A percentile compares a stretch with the other conserved stretches of the same genome.
phyloP scores from a whole-genome alignment of 2,329 filamentous ascomycete species.

The Cladosporium sp. region DNA sequence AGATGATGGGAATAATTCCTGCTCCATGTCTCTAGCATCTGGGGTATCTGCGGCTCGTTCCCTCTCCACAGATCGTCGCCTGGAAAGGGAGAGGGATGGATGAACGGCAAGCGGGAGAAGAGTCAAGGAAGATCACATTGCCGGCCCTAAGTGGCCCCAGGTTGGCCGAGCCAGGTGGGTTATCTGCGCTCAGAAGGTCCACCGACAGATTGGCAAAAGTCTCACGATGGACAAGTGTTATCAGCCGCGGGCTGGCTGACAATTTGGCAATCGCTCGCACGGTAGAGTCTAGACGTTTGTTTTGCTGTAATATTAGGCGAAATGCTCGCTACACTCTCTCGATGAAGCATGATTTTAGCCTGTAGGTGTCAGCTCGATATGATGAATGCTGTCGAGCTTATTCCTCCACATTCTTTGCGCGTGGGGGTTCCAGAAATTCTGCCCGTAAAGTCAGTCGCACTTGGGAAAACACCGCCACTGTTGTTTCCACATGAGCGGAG shows the following conservation, averaged over 20 bases:
- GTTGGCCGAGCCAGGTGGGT: not conserved
- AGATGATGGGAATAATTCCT: not conserved
- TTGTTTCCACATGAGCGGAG: constrained; percentile 1
- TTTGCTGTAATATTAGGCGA: not conserved
- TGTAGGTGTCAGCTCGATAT: not conserved
- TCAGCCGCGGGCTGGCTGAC: not conserved
- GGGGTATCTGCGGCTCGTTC: constrained; percentile 11
- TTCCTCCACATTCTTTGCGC: not conserved
- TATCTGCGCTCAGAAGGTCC: not conserved
- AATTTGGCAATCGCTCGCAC: not conserved
- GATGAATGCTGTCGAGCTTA: not conserved
- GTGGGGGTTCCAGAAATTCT: constrained; percentile 11
- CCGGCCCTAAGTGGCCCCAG: not conserved
- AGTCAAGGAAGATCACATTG: constrained; percentile 9
- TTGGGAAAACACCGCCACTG: not conserved
- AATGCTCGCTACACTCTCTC: not conserved
- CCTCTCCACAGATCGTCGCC: constrained; percentile 12
- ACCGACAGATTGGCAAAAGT: not conserved
- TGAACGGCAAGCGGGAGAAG: constrained; percentile 11
- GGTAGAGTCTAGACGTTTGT: not conserved
- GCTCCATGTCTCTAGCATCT: not conserved
- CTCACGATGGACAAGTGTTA: constrained; percentile 5
- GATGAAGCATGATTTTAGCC: constrained; percentile 5
- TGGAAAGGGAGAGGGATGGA: not conserved
- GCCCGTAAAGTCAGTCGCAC: not conserved